phyloP scores from a whole-genome alignment of 495 filamentous ascomycete species.

The Tuber aestivum region DNA sequence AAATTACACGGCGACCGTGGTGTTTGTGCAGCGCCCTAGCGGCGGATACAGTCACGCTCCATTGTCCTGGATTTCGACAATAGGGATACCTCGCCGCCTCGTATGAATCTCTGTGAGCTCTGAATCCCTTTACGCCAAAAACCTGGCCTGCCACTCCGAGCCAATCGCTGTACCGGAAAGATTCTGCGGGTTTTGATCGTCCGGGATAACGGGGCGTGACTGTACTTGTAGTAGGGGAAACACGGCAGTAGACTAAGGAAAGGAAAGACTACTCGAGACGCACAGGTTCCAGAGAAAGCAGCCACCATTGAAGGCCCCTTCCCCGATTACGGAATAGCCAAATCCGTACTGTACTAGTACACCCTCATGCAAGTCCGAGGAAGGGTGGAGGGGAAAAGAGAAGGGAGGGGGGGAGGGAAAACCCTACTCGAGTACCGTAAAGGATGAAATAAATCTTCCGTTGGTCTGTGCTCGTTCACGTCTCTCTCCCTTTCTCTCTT shows the following conservation, averaged over 20 bases:
- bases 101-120: background rate
- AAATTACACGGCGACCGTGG: background rate
- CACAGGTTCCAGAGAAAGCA: background rate
- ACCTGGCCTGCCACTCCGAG: background rate
- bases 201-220: background rate
- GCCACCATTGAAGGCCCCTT: background rate
- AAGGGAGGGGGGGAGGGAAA: background rate
- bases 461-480: background rate
- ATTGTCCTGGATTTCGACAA: background rate
- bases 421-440: too few relatives aligned
- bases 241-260: background rate
- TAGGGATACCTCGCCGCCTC: too few relatives aligned
- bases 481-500: background rate
- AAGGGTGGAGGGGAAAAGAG: background rate
- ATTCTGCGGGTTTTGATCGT: too few relatives aligned
- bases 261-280: background rate
- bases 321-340: background rate
- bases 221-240: background rate
- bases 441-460: background rate
- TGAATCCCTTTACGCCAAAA: background rate
- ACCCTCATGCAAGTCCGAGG: background rate
- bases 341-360: background rate
- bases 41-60: background rate
- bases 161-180: background rate
- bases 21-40: background rate